These are phyloP conservation scores for Termitomyces sp. DNA, from an alignment of 768 basidiomycete species.

Conservation along the genomic window DNA sequence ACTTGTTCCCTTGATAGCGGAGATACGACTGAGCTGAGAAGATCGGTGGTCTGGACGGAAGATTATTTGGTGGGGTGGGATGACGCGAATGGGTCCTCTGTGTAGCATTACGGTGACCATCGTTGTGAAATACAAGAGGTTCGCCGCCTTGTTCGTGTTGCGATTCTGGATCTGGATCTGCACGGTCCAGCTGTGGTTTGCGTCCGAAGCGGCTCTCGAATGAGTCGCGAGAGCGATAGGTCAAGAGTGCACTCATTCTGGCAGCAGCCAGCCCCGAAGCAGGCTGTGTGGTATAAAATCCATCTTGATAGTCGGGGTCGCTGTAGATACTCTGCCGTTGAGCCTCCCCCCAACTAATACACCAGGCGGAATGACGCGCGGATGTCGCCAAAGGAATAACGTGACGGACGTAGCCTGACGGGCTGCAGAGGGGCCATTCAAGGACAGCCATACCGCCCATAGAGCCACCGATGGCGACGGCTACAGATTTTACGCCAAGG, in stretches of 20 bases:
- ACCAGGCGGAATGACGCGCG: conserved; percentile 96
- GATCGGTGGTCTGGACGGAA: conserved; percentile 42
- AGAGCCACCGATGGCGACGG: conserved; percentile 92
- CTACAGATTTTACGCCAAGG: conserved; percentile 77
- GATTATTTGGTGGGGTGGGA: background rate
- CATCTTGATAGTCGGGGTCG: conserved; percentile 84
- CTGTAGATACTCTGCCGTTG: conserved; percentile 97
- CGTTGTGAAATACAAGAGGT: background rate
- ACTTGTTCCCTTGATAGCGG: background rate
- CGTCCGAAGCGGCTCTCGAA: conserved; percentile 94
- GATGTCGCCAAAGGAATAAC: conserved; percentile 93
- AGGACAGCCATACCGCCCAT: conserved; percentile 99
- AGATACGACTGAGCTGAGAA: conserved; percentile 39
- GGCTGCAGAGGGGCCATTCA: conserved; percentile 90
- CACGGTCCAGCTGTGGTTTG: conserved; percentile 52
- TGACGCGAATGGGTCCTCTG: background rate
- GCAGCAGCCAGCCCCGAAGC: conserved; percentile 86
- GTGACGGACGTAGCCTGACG: conserved; percentile 70
- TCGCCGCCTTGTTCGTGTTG: background rate
- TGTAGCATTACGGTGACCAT: background rate
- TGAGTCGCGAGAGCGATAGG: conserved; percentile 89
- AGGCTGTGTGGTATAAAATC: conserved; percentile 80
- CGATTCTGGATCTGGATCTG: conserved; percentile 26
- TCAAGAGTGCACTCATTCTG: conserved; percentile 91
- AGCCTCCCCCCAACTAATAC: conserved; percentile 98